Conservation (phyloP, 305 asterid genomes). For the Fraxinus dipetala region DNA sequence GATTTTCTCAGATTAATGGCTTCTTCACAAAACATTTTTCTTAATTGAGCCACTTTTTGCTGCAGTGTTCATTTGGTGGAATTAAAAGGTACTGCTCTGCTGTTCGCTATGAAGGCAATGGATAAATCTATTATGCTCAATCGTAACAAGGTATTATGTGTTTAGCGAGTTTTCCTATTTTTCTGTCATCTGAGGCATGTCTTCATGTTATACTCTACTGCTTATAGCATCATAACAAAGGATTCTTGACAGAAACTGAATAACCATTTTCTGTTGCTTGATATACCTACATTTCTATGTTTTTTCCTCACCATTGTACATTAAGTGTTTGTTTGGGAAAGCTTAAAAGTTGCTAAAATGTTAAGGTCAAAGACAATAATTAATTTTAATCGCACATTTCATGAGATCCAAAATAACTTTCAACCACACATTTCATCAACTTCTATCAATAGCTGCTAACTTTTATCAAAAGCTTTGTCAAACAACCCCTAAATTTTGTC, state of each 20-base stretch:
- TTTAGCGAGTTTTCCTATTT: background rate
- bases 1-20: background rate
- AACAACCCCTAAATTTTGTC: background rate
- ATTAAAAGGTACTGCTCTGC: constrained; percentile 60
- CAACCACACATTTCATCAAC: background rate
- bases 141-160: constrained; percentile 75
- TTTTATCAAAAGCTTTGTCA: background rate
- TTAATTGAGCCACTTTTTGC: background rate
- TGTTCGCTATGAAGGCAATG: constrained; percentile 99
- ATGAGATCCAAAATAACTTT: background rate
- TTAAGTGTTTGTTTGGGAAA: background rate
- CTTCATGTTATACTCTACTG: background rate
- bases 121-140: constrained; percentile 87
- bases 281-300: background rate
- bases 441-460: background rate
- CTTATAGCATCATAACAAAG: background rate
- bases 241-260: background rate
- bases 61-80: constrained; percentile 99
- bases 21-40: background rate
- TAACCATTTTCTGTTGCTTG: background rate
- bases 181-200: background rate
- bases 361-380: background rate
- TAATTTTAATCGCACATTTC: background rate
- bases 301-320: background rate
- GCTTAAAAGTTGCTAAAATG: background rate